Evolutionary conservation across 257 asterid genomes (phyloP).

Genomic region (Solanum okadae): DNA sequence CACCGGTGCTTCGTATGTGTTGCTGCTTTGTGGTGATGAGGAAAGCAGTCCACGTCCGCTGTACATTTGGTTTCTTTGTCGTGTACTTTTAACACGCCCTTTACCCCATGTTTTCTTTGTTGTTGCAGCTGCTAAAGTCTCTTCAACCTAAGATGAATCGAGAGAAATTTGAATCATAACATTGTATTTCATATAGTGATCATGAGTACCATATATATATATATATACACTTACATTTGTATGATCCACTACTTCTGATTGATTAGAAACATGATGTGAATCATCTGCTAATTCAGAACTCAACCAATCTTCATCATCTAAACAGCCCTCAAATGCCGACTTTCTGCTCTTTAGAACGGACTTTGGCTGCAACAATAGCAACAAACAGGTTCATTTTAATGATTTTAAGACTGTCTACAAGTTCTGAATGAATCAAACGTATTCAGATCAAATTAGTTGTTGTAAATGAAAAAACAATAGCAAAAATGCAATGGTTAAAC

Average conservation of each 20-base stretch:
- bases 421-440: not conserved
- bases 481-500: not conserved
- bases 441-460: not conserved
- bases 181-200: not conserved
- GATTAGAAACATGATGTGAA: not conserved
- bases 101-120: constrained; percentile 54
- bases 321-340: constrained; percentile 45
- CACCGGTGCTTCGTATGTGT: constrained; percentile 20
- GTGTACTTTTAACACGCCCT: constrained; percentile 45
- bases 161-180: not conserved
- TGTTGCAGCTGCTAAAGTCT: constrained; percentile 5
- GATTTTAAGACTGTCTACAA: not conserved
- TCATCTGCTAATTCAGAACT: not conserved
- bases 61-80: constrained; percentile 43
- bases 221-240: constrained; percentile 1
- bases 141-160: constrained; percentile 30
- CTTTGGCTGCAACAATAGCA: constrained; percentile 52
- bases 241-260: constrained; percentile 2
- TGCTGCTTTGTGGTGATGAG: constrained; percentile 22
- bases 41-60: constrained; percentile 52
- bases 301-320: constrained; percentile 44
- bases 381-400: not conserved
- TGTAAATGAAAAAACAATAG: not conserved
- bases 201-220: not conserved
- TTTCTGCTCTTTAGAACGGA: constrained; percentile 58